Base-by-base conservation (phyloP, 1,284 basidiomycete genomes). In the Apiotrichum montevideense region DNA sequence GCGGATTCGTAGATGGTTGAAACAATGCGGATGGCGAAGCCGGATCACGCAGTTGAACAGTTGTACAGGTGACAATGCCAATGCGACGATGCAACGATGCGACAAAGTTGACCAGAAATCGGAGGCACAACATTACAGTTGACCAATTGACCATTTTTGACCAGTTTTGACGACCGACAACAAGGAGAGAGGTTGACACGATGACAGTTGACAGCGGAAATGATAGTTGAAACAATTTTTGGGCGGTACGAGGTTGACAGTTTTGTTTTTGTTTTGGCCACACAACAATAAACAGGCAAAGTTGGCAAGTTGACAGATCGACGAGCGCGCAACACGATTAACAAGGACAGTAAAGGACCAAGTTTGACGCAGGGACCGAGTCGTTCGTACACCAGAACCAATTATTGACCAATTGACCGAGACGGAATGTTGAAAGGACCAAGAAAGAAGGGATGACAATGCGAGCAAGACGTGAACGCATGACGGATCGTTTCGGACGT, bases 1-100 rank as follows among this genome's bases (percentile, higher is more conserved):
- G 58, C 64, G 62, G 61, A 62, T 45, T 8, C 13, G 29, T 46
- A 54, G 45, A 40, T 55, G 49, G 51, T 35, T 49, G 51, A 51
- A 51, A 35, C 35, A 43, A 43, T 43, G 54, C 57, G 50, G 35
- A 7, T n/a, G 29, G 14, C 43, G 51, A 13, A 44, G 51, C 14
- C 52, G 29, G 29, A 40, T 34, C 44, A 39, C 14, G 37, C 43
- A 53, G 43, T 40, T 37, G 51, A 49, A 50, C 43, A 50, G 47
- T 49, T 46, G 39, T 40, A 54, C 45, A 40, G 47, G 34, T 35
- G 34, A 37, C 13, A 13, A 48, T 40, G 47, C 47, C 47, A 49
- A 29, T 39, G 47, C n/a, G 46, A 33, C 11, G 32, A 35, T 49
- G 45, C 52, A 47, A 35, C 45, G 51, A 35, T 41, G 34, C 40